Evolutionary conservation across 2,329 filamentous ascomycete genomes (phyloP).

Genomic region (Hymenoscyphus fraxineus): DNA sequence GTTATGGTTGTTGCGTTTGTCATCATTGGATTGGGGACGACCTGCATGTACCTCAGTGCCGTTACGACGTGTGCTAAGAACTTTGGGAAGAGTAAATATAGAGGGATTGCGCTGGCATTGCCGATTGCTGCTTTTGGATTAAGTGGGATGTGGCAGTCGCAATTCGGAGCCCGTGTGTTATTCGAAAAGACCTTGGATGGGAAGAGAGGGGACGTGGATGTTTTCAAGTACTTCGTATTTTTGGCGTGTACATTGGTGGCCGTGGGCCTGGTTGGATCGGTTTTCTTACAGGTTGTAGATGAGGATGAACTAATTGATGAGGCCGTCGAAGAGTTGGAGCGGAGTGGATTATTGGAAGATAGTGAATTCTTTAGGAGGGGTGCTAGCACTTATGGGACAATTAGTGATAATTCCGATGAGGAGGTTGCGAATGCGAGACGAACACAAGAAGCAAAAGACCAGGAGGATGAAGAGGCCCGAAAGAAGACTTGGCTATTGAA

Average conservation of each 20-base stretch:
- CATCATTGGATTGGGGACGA: slow-evolving; percentile 76
- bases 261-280: slow-evolving; percentile 69
- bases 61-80: slow-evolving; percentile 99
- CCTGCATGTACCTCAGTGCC: slow-evolving; percentile 81
- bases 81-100: slow-evolving; percentile 83
- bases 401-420: slow-evolving; percentile 38
- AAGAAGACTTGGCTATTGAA: slow-evolving; percentile 93
- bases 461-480: slow-evolving; percentile 45
- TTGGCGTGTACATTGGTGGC: slow-evolving; percentile 66
- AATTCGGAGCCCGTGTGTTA: slow-evolving; percentile 75
- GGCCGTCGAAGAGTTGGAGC: slow-evolving; percentile 84
- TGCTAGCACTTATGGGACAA: slow-evolving; percentile 59
- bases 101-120: slow-evolving; percentile 81
- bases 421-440: slow-evolving; percentile 43
- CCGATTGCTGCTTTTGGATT: slow-evolving; percentile 92
- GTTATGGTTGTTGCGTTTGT: slow-evolving; percentile 85
- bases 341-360: slow-evolving; percentile 76
- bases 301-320: slow-evolving; percentile 86
- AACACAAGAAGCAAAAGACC: slow-evolving; percentile 34
- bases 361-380: slow-evolving; percentile 66
- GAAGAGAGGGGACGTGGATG: slow-evolving; percentile 60
- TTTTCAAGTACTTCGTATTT: slow-evolving; percentile 86
- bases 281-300: slow-evolving; percentile 74
- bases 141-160: slow-evolving; percentile 94
- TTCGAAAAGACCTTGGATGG: slow-evolving; percentile 66